Evolutionary conservation across 2,329 filamentous ascomycete genomes (phyloP), one percentile per base, ranked within the genome.

Genomic region (Paecilomyces sp.): DNA sequence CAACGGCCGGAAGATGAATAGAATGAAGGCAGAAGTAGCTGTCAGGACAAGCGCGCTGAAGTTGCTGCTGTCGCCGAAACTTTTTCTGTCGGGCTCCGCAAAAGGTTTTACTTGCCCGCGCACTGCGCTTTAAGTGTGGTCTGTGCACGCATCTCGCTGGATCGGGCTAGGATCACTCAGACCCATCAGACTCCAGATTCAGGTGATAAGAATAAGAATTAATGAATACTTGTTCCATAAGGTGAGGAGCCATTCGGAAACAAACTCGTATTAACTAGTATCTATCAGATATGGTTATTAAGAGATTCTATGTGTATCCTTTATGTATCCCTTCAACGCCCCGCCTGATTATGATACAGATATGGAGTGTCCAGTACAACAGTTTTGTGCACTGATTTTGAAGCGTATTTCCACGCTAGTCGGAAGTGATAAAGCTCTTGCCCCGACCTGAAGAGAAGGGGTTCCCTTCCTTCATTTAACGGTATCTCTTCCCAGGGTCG

Each of bases 61-160:
- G 62, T 56, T 63, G 61, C 59, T 28, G 50, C 55, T 33, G 25
- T 15, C 54, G 22, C 24, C 18, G 67, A 68, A 71, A 66, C 64
- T 69, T 74, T 74, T 74, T 73, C 66, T 74, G 71, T 69, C 71
- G 69, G 71, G 70, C 52, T 1, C 56, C 56, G 58, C 60, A 36
- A 41, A 31, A n/a, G 36, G 15, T 22, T 41, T 41, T 41, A 15
- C 36, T 41, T 41, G 12, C 34, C 24, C 30, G 54, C 58, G 55
- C 56, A 22, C 63, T 57, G 54, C 57, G 57, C 47, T 64, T 64
- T 57, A 55, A 61, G 60, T 61, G 55, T 71, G 68, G 70, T 62
- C 67, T 61, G 70, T 71, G 70, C 61, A 31, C 34, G 30, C 4
- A 18, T 36, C 15, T 53, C 9, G 51, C 51, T 53, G 51, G 50